phyloP scores from a whole-genome alignment of 768 basidiomycete species.

The Pulveroboletus sp. region DNA sequence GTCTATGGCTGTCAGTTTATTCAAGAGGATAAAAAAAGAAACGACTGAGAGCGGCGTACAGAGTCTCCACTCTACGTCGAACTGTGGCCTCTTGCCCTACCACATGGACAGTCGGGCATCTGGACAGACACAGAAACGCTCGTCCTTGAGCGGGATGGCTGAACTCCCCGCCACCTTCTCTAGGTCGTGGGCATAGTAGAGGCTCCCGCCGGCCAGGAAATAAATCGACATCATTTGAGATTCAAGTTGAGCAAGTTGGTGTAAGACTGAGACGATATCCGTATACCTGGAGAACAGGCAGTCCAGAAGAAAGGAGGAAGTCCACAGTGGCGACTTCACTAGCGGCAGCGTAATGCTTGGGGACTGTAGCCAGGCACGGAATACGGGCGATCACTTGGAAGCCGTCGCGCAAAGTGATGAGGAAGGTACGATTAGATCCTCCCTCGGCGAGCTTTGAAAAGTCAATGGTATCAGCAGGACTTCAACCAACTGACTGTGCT shows the following conservation, averaged over 20 bases:
- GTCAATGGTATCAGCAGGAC: constrained; percentile 34
- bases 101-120: no score
- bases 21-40: not conserved
- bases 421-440: constrained; percentile 31
- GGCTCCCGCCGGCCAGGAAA: constrained; percentile 3
- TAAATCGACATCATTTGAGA: constrained; percentile 2
- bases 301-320: constrained; percentile 1
- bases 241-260: constrained; percentile 1
- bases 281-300: not conserved
- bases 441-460: constrained; percentile 43
- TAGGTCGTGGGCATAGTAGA: not conserved
- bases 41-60: not conserved
- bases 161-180: not conserved
- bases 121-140: not conserved
- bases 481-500: constrained; percentile 39
- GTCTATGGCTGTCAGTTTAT: constrained; percentile 21
- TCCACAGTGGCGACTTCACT: constrained; percentile 6
- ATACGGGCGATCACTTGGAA: constrained; percentile 15
- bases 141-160: not conserved
- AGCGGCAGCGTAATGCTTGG: constrained; percentile 2
- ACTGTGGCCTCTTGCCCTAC: not conserved
- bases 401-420: constrained; percentile 25
- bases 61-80: not conserved
- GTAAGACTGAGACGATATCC: not conserved
- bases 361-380: not conserved